Evolutionary conservation across 2,329 filamentous ascomycete genomes (phyloP), one percentile per base, ranked within the genome.

Genomic region (Lojkania enalia): DNA sequence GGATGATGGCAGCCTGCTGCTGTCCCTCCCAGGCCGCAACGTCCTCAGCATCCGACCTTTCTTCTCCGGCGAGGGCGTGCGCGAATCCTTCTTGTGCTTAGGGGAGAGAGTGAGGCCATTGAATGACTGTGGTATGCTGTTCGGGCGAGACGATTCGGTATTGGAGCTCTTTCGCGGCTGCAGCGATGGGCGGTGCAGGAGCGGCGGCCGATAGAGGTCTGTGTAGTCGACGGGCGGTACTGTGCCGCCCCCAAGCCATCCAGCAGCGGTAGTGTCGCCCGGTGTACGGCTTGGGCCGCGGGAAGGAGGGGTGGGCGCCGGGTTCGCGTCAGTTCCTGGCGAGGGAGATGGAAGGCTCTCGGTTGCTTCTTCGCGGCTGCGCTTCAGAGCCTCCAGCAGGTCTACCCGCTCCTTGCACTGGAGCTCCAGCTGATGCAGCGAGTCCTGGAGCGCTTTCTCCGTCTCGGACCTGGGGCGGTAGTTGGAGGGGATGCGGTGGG

Each of bases 351-450:
- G 31, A 11, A 56, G 27, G 67, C 50, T 74, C 61, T 58, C 63
- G 19, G 71, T 71, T 6, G 74, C 74, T 35, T 84, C 81, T 49
- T 78, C 73, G 21, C 81, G 74, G 58, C 82, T 86, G 52, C 87
- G 76, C 49, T 85, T 82, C 45, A 97, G 74, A 5, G 91, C 87
- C 64, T 94, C 87, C 5, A 97, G 78, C 23, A 97, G 76, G 65
- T 96, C 90, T 39, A 96, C 89, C 37, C 91, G 82, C 71, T 97
- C 92, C 69, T 94, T 92, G 71, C 91, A 96, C 71, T 96, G 92
- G 51, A 91, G 68, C 66, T 97, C 90, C 63, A 97, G 80, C 60
- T 90, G 81, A 46, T 83, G 82, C 48, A 97, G 73, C 37, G 90
- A 95, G 44, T 94, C 87, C 42, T 88, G 80, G 44, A 97, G 73